Conservation (phyloP, 768 basidiomycete genomes). For the Wakefieldia striispora region DNA sequence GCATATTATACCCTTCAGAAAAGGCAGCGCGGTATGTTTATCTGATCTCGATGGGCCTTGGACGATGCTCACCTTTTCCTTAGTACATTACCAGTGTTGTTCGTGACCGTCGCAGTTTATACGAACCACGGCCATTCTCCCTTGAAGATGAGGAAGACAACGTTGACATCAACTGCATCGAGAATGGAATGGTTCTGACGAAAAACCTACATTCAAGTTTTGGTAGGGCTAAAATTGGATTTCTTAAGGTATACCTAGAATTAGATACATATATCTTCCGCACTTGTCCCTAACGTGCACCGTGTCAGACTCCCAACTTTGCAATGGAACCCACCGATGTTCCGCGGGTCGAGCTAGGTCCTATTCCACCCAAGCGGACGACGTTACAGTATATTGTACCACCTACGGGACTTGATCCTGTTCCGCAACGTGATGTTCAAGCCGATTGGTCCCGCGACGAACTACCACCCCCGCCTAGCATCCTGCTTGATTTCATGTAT, state of each 20-base stretch:
- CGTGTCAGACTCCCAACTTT: background rate
- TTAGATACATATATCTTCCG: background rate
- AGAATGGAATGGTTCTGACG: conserved; percentile 4
- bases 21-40: background rate
- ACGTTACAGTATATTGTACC: background rate
- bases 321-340: background rate
- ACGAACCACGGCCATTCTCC: background rate
- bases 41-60: background rate
- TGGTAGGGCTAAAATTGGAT: background rate
- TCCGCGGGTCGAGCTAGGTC: background rate
- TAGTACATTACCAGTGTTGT: conserved; percentile 1
- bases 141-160: background rate
- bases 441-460: background rate
- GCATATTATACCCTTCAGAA: background rate
- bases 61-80: background rate
- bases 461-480: background rate
- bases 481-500: background rate
- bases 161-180: background rate
- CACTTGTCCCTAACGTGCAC: background rate
- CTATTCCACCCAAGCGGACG: background rate
- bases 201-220: background rate
- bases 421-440: background rate
- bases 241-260: background rate
- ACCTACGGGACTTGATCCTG: background rate
- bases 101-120: background rate